Conservation (phyloP, 257 asterid species). For the Nemophila menziesii region DNA sequence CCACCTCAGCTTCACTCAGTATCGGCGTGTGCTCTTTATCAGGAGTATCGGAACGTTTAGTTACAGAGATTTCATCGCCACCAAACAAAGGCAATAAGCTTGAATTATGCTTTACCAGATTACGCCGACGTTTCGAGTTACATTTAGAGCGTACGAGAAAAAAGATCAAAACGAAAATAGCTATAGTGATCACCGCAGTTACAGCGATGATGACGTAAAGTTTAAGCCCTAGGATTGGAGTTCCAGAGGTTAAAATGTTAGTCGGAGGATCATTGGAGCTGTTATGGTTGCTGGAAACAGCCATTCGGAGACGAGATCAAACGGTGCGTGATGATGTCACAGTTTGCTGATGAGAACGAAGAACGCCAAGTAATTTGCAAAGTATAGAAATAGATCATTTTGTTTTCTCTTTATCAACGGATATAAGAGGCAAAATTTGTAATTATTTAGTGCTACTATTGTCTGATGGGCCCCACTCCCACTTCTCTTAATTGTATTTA, state of each 20-base stretch:
- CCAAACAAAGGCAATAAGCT: constrained; percentile 59
- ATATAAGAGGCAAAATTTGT: neutral
- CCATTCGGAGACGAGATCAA: constrained; percentile 19
- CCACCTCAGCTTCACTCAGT: constrained; percentile 21
- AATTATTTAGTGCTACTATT: neutral
- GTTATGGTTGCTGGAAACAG: constrained; percentile 25
- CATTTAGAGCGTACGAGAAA: constrained; percentile 32
- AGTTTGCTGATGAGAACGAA: neutral
- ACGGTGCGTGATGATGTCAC: neutral
- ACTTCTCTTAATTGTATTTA: neutral
- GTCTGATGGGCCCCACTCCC: neutral
- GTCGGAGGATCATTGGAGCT: constrained; percentile 19
- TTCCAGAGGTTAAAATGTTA: constrained; percentile 29
- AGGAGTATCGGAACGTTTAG: constrained; percentile 3
- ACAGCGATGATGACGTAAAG: constrained; percentile 49
- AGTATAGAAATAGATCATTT: neutral
- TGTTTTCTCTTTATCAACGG: neutral
- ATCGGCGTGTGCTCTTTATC: constrained; percentile 30
- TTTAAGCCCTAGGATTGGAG: constrained; percentile 60
- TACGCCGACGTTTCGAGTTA: constrained; percentile 35
- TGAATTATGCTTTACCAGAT: constrained; percentile 27
- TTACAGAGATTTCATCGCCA: constrained; percentile 21
- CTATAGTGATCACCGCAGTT: constrained; percentile 32
- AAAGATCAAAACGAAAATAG: constrained; percentile 32
- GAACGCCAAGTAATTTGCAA: no score